phyloP scores from a whole-genome alignment of 495 filamentous ascomycete genomes.

The Neurospora sp. region DNA sequence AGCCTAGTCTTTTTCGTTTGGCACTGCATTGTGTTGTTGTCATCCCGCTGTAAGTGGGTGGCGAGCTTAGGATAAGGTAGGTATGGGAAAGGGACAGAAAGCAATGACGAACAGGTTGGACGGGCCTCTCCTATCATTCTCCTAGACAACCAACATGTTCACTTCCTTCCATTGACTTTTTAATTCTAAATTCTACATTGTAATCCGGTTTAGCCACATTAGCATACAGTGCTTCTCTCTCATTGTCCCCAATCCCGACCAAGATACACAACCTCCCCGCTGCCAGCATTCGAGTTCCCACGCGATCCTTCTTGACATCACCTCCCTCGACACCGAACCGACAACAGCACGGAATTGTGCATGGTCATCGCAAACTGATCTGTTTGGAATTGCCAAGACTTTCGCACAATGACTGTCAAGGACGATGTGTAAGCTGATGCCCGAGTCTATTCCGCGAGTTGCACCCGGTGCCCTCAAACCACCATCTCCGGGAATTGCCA shows the following conservation, averaged over 20 bases:
- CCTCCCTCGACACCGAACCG: background rate
- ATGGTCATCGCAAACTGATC: background rate
- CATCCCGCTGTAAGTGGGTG: background rate
- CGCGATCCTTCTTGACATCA: background rate
- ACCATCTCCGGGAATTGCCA: background rate
- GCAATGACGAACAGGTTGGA: background rate
- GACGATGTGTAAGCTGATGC: constrained; percentile 36
- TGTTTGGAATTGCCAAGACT: constrained; percentile 8
- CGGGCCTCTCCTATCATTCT: background rate
- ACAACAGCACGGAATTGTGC: background rate
- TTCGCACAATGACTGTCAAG: constrained; percentile 39
- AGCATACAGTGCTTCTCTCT: background rate
- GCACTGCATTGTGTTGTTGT: background rate
- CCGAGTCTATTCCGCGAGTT: background rate
- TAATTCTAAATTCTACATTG: background rate
- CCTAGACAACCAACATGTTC: background rate
- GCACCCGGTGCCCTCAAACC: background rate
- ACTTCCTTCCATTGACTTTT: background rate
- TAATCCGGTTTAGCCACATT: background rate
- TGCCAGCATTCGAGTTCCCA: background rate
- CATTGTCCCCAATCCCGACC: background rate
- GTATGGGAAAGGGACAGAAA: background rate
- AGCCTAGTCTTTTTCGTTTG: background rate
- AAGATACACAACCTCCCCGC: background rate
- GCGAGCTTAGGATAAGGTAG: background rate